Base-by-base conservation (phyloP, 495 filamentous ascomycete genomes). In the Tuber aestivum region DNA sequence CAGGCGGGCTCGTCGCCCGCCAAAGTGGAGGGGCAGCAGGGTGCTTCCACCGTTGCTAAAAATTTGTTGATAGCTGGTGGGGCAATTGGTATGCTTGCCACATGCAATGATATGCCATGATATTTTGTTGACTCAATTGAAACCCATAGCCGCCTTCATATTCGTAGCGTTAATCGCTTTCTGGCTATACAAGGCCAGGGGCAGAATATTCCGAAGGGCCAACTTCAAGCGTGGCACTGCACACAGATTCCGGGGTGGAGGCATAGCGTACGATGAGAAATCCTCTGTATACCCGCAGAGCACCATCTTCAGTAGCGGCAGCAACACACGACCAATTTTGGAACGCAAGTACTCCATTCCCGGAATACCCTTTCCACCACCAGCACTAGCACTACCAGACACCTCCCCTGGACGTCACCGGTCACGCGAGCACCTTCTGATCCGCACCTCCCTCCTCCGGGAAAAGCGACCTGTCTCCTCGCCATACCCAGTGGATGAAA, bases 281-380 rank as follows among this genome's bases (percentile, higher is more conserved):
- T 8, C 73, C 69, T 50, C 73, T 35, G 32, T 8, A 65, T 40
- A 69, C 56, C 56, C 76, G 21, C 61, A 76, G 38, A 81, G 70
- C 69, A 75, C 76, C n/a, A 70, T 72, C 35, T 70, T 68, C 35
- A 71, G 78, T 37, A 70, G 70, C 12, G 61, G 70, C 21, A 74
- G 48, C 45, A 70, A 45, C 21, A 41, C 35, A 5, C 56, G 50
- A 6, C 18, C 61, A 56, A 65, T 7, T 10, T 9, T 7, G 37
- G 65, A 40, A 18, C 70, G 50, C 18, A 41, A 69, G 12, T 68
- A 56, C 41, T 44, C 56, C 8, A 70, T 71, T 32, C 73, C 73
- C 12, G 3, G 40, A 16, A 77, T 77, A 38, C 78, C 79, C 44
- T 75, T 81, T 18, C 78, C 79, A 41, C 78, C 79, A 18, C 78